Evolutionary conservation across 2,329 filamentous ascomycete species (phyloP), one percentile per base, ranked within the genome.

Genomic region (Septoria linicola): DNA sequence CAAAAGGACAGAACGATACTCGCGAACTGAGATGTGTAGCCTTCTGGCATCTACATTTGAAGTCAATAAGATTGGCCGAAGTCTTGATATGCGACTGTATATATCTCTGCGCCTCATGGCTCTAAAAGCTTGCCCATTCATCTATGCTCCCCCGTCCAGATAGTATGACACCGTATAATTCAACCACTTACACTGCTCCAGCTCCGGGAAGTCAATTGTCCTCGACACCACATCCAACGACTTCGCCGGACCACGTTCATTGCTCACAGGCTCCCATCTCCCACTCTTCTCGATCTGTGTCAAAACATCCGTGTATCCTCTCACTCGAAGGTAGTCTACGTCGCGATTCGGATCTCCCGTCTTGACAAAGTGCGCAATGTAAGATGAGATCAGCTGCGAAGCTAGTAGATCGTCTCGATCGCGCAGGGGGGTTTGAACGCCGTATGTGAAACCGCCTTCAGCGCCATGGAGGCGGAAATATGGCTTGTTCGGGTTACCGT

Each of bases 391-490:
- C 13, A 79, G 59, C 55, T 79, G 76, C 8, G 69, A 66, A 0
- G 69, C 71, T 49, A 71, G 73, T 8, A 76, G 61, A 59, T 83
- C 80, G 17, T 77, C 62, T 0, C 67, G 70, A 50, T 83, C 79
- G 7, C 80, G 71, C 49, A 77, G 66, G 0, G 73, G 70, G 5
- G 72, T 60, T 21, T 64, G 59, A 35, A 64, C 64, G 43, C 66
- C 66, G 49, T 64, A 61, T 2, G 55, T 59, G 50, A 63, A 65
- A 6, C 55, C 56, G 2, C 61, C 41, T 63, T 83, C 80, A 0
- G 78, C 75, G 13, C 78, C 81, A 59, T 83, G 80, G 53, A 81
- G 78, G 21, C 76, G 74, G 63, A 80, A 77, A 64, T 83, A 80
- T 41, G 73, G 76, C 20, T 73, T 66, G 37, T 74, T 69, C 0